Evolutionary conservation across 2,329 filamentous ascomycete genomes (phyloP).

Genomic region (Fusarium sp.): DNA sequence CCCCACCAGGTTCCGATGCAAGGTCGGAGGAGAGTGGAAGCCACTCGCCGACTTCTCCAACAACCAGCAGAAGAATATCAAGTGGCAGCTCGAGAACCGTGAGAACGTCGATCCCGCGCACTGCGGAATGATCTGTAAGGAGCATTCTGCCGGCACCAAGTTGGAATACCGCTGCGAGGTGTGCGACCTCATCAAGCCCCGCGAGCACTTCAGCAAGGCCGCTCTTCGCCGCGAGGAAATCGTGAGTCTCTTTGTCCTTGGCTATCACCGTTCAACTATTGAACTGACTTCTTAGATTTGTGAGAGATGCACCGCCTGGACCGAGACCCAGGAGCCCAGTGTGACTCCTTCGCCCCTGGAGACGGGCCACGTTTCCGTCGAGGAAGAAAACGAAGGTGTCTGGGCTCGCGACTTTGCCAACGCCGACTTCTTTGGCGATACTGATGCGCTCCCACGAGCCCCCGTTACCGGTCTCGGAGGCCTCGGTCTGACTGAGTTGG

Average conservation of each 20-base stretch:
- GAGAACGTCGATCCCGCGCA: constrained; percentile 43
- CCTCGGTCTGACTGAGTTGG: constrained; percentile 33
- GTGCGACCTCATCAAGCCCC: constrained; percentile 45
- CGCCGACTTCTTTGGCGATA: constrained; percentile 44
- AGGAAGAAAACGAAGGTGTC: constrained; percentile 39
- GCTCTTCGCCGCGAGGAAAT: constrained; percentile 43
- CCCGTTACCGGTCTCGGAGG: constrained; percentile 41
- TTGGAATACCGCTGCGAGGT: constrained; percentile 48
- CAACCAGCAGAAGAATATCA: constrained; percentile 46
- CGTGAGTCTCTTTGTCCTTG: constrained; percentile 39
- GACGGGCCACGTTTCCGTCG: constrained; percentile 49
- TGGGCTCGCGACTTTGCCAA: constrained; percentile 28
- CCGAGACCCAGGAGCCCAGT: constrained; percentile 50
- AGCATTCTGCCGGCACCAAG: constrained; percentile 45
- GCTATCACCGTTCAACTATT: constrained; percentile 8
- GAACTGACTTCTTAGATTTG: constrained; percentile 46
- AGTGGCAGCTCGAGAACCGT: constrained; percentile 21
- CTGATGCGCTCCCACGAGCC: constrained; percentile 30
- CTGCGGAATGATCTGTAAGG: constrained; percentile 52
- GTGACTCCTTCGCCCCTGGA: constrained; percentile 47
- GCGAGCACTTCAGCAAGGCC: constrained; percentile 47
- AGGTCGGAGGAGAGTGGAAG: constrained; percentile 53
- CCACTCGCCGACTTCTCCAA: constrained; percentile 47
- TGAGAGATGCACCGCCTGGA: constrained; percentile 51
- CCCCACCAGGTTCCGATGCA: constrained; percentile 49